These are phyloP conservation scores for Zelonia costaricensis DNA, from an alignment of 208 protist genomes.

Conservation along the genomic window DNA sequence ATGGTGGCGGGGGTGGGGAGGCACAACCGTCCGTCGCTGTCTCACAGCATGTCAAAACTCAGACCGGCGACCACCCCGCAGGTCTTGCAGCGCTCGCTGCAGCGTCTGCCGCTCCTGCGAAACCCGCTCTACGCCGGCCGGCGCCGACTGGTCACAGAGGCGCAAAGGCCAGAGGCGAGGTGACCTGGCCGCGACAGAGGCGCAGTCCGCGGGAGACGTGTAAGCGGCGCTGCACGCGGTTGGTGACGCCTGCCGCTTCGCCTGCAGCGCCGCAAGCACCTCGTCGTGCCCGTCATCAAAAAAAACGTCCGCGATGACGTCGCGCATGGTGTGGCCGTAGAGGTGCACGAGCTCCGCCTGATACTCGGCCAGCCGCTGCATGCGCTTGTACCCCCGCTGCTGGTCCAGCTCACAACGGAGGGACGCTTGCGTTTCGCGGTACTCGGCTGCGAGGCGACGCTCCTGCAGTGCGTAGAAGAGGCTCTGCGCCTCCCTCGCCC, in stretches of 20 bases:
- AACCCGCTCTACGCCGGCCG: background rate
- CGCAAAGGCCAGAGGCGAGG: no score
- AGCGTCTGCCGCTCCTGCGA: conserved; percentile 20
- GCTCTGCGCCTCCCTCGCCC: conserved; percentile 35
- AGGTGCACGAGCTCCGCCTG: conserved; percentile 64
- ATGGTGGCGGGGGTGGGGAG: no score
- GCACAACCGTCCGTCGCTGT: no score
- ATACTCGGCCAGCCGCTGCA: conserved; percentile 37
- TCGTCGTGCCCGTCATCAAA: conserved; percentile 37
- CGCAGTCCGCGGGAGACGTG: background rate
- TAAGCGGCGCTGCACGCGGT: background rate
- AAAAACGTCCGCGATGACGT: conserved; percentile 48
- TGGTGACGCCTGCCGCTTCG: conserved; percentile 2
- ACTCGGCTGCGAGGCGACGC: conserved; percentile 31
- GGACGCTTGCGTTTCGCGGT: conserved; percentile 17
- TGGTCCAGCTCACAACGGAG: conserved; percentile 43
- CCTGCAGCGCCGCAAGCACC: conserved; percentile 15
- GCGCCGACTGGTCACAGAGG: no score
- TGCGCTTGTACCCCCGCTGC: conserved; percentile 43
- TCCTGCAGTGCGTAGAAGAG: conserved; percentile 41
- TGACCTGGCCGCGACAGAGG: no score
- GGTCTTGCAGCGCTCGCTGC: conserved; percentile 24
- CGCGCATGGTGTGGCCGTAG: conserved; percentile 46
- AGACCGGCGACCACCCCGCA: conserved; percentile 10
- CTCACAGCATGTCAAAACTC: no score